Base-by-base conservation (phyloP, 2,329 filamentous ascomycete genomes). In the Erysiphe pulchra region DNA sequence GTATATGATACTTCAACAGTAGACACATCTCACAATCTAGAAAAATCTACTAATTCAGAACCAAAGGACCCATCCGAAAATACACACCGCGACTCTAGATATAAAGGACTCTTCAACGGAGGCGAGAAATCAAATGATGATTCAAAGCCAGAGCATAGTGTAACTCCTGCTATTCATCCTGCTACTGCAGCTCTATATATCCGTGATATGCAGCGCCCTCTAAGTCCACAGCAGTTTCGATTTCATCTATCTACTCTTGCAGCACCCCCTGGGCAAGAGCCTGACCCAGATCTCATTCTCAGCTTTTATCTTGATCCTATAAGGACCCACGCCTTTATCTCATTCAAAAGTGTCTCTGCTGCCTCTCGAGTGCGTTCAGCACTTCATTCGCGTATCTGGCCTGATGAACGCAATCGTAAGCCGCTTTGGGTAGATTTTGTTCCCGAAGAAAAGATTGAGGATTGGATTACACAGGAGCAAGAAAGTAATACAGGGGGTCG, bases 371-470 rank as follows among this genome's bases (percentile, higher is more conserved):
- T 82, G 9, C 79, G 87, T 43, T 70, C 73, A 10, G 70, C 71
- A 2, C 65, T 95, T 2, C 87, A 98, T 60, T 73, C 75, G 47
- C 71, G 70, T 18, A 71, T 85, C 33, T 95, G 86, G 83, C 87
- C 87, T 0, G 74, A 85, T 48, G 87, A 95, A 62, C 75, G 77
- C 48, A 81, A 78, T 52, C 72, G 90, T 31, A 92, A 90, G 59
- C 69, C 76, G 0, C 68, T 95, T 1, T 92, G 79, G 72, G 82
- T 83, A 3, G 90, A 98, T 59, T 95, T 90, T 58, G 69, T 95
- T 17, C 87, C 87, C 0, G 71, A 79, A 16, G 75, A 83, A 24
- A 73, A 75, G 50, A 69, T 92, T 4, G 59, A 64, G 13, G 69
- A 70, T 20, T 95, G 85, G 84, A 77, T 92, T 48, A 68, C 73